phyloP scores from a whole-genome alignment of 2,329 filamentous ascomycete genomes.

The Dendrostoma leiphaemia region DNA sequence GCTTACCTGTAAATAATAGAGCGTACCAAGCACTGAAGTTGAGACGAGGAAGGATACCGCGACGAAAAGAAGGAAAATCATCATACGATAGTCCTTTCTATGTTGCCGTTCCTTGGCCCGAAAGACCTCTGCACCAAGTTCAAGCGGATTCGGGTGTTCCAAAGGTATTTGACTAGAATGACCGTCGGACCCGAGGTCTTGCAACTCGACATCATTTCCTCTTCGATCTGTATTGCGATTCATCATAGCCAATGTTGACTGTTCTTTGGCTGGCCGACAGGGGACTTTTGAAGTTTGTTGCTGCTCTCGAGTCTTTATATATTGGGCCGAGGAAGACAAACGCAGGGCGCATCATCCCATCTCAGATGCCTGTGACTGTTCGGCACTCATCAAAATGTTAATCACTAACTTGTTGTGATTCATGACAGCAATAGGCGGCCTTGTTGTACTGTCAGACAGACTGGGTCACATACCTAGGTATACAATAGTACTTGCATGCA shows the following conservation, averaged over 20 bases:
- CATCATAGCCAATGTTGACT: not conserved
- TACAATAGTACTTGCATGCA: too few relatives aligned
- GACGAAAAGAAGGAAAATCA: not conserved
- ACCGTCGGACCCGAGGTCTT: not conserved
- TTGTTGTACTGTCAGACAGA: too few relatives aligned
- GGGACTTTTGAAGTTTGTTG: not conserved
- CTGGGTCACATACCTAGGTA: too few relatives aligned
- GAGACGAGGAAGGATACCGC: not conserved
- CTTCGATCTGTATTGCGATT: not conserved
- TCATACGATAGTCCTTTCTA: not conserved
- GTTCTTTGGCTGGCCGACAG: not conserved
- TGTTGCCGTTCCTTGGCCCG: not conserved
- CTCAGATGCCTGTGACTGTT: not conserved
- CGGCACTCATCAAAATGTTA: not conserved
- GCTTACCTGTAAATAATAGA: not conserved
- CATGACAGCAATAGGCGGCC: not conserved
- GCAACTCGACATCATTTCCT: not conserved
- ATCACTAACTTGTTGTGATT: not conserved
- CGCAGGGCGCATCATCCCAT: too few relatives aligned
- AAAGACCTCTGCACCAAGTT: not conserved
- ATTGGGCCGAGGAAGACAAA: not conserved
- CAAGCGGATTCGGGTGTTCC: not conserved
- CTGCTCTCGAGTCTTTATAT: not conserved
- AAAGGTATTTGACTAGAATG: not conserved
- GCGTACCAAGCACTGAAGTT: not conserved